Percentiles rank a stretch among this genome's conserved stretches.
Conservation (phyloP, 2,329 filamentous ascomycete genomes). For the Cladosporium sp. region DNA sequence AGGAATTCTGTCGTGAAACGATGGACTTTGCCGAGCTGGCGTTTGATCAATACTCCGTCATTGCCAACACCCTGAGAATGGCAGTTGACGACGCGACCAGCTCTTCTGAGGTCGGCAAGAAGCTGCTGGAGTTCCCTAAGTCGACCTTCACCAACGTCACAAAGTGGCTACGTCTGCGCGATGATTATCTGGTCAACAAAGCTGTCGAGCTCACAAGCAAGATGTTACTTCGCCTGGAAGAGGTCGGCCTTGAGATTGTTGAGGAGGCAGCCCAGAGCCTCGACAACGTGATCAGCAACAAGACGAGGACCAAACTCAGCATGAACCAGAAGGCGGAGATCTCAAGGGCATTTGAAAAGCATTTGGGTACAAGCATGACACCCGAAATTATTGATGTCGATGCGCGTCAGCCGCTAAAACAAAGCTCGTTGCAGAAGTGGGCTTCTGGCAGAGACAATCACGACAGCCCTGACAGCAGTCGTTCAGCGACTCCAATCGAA, state of each 20-base stretch:
- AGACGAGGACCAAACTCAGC: constrained; percentile 75
- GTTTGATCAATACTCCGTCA: constrained; percentile 80
- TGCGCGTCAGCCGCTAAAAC: constrained; percentile 40
- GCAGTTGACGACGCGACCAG: constrained; percentile 37
- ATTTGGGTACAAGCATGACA: constrained; percentile 38
- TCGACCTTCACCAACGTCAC: constrained; percentile 68
- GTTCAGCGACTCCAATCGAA: constrained; percentile 28
- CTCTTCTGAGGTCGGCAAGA: constrained; percentile 45
- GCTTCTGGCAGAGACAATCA: constrained; percentile 31
- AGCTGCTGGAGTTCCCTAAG: constrained; percentile 65
- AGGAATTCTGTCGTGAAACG: constrained; percentile 88
- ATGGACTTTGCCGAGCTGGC: constrained; percentile 90
- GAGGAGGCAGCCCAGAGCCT: constrained; percentile 61
- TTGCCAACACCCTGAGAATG: constrained; percentile 68
- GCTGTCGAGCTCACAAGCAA: constrained; percentile 82
- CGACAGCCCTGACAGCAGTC: constrained; percentile 18
- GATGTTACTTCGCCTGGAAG: constrained; percentile 76
- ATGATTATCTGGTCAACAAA: constrained; percentile 79
- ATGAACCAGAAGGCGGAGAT: constrained; percentile 84
- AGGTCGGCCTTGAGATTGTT: constrained; percentile 72
- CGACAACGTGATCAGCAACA: constrained; percentile 60
- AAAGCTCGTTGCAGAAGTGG: constrained; percentile 43
- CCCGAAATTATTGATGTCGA: constrained; percentile 24
- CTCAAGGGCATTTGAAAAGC: constrained; percentile 58
- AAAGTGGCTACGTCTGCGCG: constrained; percentile 86